These are phyloP conservation scores for Blastocystis sp. DNA, from an alignment of 352 stramenopile species.

Conservation along the genomic window DNA sequence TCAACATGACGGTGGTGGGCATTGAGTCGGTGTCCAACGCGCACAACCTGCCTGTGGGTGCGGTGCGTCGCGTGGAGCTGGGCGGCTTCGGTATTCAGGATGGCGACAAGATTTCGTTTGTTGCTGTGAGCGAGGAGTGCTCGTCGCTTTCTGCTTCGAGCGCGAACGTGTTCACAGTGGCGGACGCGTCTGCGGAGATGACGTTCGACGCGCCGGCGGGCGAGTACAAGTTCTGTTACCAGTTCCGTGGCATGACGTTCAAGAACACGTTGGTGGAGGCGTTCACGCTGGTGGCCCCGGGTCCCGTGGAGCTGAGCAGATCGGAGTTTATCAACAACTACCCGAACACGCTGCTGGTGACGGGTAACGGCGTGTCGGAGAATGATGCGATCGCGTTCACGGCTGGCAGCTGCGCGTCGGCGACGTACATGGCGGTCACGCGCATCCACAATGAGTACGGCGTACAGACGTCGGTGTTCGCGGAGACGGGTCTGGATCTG, in stretches of 20 bases:
- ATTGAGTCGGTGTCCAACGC: neutral
- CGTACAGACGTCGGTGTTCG: neutral
- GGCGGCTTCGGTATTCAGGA: conserved; percentile 4
- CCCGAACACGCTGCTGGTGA: conserved; percentile 33
- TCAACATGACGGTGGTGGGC: conserved; percentile 36
- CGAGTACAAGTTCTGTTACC: conserved; percentile 39
- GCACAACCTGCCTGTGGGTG: conserved; percentile 12
- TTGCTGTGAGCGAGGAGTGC: neutral
- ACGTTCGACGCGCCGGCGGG: neutral
- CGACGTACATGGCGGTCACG: neutral
- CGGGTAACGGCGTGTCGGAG: conserved; percentile 45
- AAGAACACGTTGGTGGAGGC: neutral
- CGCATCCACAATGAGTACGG: conserved; percentile 46
- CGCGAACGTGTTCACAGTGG: conserved; percentile 25
- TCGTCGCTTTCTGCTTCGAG: neutral
- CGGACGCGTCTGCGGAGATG: neutral
- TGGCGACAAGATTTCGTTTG: conserved; percentile 37
- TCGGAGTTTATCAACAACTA: conserved; percentile 46
- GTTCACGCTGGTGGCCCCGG: conserved; percentile 8
- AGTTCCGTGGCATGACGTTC: conserved; percentile 11
- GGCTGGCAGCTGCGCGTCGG: neutral
- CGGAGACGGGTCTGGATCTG: conserved; percentile 23
- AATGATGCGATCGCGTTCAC: conserved; percentile 45
- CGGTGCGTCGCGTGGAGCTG: neutral
- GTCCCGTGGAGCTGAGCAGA: neutral